phyloP scores from a whole-genome alignment of 192 early-diverging fungal genomes.

The Piromyces finnis region DNA sequence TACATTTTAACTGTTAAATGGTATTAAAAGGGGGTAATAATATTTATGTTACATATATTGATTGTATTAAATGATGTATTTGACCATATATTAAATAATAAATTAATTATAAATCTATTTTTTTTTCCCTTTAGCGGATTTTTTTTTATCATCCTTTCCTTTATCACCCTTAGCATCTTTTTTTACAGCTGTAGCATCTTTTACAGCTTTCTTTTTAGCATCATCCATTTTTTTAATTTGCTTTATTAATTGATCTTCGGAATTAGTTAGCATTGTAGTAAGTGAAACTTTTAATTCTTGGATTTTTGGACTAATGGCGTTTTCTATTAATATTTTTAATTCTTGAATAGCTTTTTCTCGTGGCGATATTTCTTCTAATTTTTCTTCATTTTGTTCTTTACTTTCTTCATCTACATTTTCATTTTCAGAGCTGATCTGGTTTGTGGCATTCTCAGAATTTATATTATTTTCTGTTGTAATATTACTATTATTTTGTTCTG shows the following conservation, averaged over 20 bases:
- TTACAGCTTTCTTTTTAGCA: not conserved
- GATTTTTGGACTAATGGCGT: not conserved
- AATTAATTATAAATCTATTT: too few species aligned
- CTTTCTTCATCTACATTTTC: not conserved
- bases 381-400: not conserved
- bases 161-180: not conserved
- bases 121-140: not conserved
- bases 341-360: not conserved
- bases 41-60: too few species aligned
- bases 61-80: too few species aligned
- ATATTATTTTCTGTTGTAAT: not conserved
- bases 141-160: not conserved
- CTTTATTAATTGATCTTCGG: not conserved
- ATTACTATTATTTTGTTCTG: not conserved
- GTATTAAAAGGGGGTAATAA: too few species aligned
- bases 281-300: not conserved
- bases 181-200: not conserved
- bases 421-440: not conserved
- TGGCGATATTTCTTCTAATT: not conserved
- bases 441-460: not conserved
- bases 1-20: too few species aligned
- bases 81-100: too few species aligned
- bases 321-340: not conserved
- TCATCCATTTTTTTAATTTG: not conserved
- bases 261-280: not conserved